Percentiles rank a stretch among this genome's conserved stretches.
These are phyloP conservation scores for Marasmius tenuissimus DNA, from an alignment of 1,284 basidiomycete genomes.

Conservation along the genomic window DNA sequence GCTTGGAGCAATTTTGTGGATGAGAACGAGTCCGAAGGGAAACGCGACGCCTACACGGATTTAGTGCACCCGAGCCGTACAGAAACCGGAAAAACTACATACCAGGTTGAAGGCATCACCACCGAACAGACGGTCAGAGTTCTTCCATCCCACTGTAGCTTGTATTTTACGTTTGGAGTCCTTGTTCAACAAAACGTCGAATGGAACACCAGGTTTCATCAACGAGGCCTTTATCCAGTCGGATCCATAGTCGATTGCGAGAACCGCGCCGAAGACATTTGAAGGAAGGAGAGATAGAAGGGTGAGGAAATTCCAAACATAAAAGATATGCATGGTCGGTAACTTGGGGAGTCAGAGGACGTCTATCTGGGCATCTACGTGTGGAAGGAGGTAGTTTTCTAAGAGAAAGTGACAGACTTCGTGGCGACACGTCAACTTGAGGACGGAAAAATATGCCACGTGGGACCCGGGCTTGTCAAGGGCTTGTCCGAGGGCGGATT, in stretches of 20 bases:
- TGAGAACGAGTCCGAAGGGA: conserved; percentile 86
- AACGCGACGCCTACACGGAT: conserved; percentile 77
- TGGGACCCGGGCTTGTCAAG: not conserved
- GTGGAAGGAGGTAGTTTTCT: not conserved
- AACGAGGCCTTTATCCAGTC: conserved; percentile 96
- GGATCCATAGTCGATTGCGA: conserved; percentile 95
- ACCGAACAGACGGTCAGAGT: conserved; percentile 86
- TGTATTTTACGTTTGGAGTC: conserved; percentile 97
- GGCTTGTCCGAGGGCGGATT: too few species aligned
- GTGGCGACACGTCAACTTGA: conserved; percentile 10
- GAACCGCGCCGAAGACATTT: conserved; percentile 57
- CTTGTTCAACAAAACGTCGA: conserved; percentile 94
- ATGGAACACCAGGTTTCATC: conserved; percentile 94
- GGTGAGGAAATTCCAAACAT: conserved; percentile 30
- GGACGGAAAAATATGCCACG: not conserved
- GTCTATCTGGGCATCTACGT: conserved; percentile 10
- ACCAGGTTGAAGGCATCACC: conserved; percentile 87
- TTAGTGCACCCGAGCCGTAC: conserved; percentile 9
- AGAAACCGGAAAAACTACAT: conserved; percentile 29
- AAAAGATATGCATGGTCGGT: conserved; percentile 32
- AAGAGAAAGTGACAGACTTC: not conserved
- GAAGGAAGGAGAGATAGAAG: conserved; percentile 32
- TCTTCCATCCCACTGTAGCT: conserved; percentile 86
- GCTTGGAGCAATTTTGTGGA: conserved; percentile 89
- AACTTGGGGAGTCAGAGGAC: not conserved